Base-by-base conservation (phyloP, 306 rosid species). In the Styphnolobium japonicum region DNA sequence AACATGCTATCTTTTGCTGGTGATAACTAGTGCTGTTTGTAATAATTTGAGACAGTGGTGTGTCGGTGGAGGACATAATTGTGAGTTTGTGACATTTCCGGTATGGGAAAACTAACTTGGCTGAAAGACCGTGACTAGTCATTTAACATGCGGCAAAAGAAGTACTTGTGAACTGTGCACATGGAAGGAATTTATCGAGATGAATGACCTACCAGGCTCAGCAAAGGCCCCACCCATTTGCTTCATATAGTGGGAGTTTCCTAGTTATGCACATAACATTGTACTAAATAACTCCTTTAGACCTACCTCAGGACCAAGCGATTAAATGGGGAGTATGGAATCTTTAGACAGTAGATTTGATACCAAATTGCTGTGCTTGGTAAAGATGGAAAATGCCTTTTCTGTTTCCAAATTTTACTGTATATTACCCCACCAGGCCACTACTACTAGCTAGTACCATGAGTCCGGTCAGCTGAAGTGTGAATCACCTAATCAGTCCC, bases 11-110 rank as follows among this genome's bases (percentile, higher is more conserved):
- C 19, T 33, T 21, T 22, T 56, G 33, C 23, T 75, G 10, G 72
- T 69, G 23, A 42, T 11, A 63, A 43, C 19, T 39, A 82, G 60
- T 73, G 76, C 75, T 45, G 80, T 37, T 45, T 64, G 67, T 21
- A 19, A 37, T 56, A 19, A 61, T 74, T 27, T 25, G 33, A 21
- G 11, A 34, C 19, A 70, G 71, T 67, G 83, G 62, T 67, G 67
- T 9, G 45, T 55, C 12, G 61, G 79, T 86, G n/a, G n/a, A n/a
- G 82, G 75, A 36, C 76, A 78, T 78, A 77, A 70, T n/a, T n/a
- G n/a, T n/a, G n/a, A n/a, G n/a, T n/a, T 46, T 77, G 66, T 77
- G 49, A 29, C 80, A 65, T 45, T 53, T 34, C 29, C 48, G 40
- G 53, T 10, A 51, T 12, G 55, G 21, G 33, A 18, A 71, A 43